Conservation (phyloP, 768 basidiomycete species). For the Lactarius hatsudake region DNA sequence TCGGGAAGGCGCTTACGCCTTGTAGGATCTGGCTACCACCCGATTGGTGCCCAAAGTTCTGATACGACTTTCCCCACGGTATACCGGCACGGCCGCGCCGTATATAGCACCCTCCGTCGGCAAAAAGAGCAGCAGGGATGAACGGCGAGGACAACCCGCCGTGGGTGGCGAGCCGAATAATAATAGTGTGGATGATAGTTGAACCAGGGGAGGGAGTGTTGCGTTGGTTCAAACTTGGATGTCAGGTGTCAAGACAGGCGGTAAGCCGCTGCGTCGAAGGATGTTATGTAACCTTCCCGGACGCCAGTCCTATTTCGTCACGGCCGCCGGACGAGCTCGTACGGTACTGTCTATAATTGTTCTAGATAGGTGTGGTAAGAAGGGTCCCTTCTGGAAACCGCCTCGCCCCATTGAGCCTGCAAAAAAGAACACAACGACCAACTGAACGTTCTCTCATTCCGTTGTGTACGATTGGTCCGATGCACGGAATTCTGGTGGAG, state of each 20-base stretch:
- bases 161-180: constrained; percentile 2
- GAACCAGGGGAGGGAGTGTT: not conserved
- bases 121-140: not conserved
- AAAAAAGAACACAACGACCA: constrained; percentile 3
- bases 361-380: constrained; percentile 9
- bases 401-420: not conserved
- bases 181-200: not conserved
- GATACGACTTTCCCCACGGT: constrained; percentile 24
- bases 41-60: constrained; percentile 25
- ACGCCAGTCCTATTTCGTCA: constrained; percentile 14
- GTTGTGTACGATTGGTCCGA: constrained; percentile 14
- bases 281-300: not conserved
- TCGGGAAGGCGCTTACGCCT: constrained; percentile 24
- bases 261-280: constrained; percentile 26
- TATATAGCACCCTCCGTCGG: constrained; percentile 18
- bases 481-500: constrained; percentile 15
- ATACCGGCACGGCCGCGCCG: constrained; percentile 6
- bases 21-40: constrained; percentile 24
- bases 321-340: constrained; percentile 4
- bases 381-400: constrained; percentile 14
- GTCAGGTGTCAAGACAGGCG: constrained; percentile 16
- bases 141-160: not conserved
- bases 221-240: not conserved
- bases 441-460: not conserved
- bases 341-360: constrained; percentile 16